Base-by-base conservation (phyloP, 331 rosid genomes). In the Arachis monticola region DNA sequence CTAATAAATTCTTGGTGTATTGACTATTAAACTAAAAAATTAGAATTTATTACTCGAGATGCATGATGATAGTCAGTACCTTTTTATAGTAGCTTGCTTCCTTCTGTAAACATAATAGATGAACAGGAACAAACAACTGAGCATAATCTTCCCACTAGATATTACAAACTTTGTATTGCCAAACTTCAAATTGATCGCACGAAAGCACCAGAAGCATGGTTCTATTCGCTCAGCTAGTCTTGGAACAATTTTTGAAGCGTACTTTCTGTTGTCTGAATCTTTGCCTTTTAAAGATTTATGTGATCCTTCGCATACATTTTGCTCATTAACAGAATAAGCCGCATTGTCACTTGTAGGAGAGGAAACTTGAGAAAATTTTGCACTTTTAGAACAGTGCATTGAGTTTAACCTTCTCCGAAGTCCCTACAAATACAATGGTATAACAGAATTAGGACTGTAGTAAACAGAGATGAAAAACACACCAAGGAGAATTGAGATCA, bases 201-300 rank as follows among this genome's bases (percentile, higher is more conserved):
- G 92, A 75, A 85, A 87, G 83, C 90, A 89, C 93, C 93, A 94
- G 72, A 83, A 70, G 63, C 83, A 85, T 8, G 97, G 80, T 59
- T 79, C 89, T 60, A 88, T 58, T 71, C 81, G 84, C 81, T 91
- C 79, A n/a, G 89, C 84, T 41, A 90, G 69, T 60, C 71, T 86
- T 55, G 83, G 74, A 71, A 86, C 77, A 51, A 79, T 85, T 63
- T 85, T 84, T 58, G 83, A 68, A 30, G 30, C 70, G 72, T 41
- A 60, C 32, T 44, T 79, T 60, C 67, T 70, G n/a, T 83, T 70
- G 79, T 77, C 52, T 42, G 51, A 66, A 38, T 77, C 48, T 56
- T 70, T 74, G 65, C 59, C 45, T 66, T 81, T 77, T 69, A 74
- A 80, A 64, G 77, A 70, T 69, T 68, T 44, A 27, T 72, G 67